phyloP scores from a whole-genome alignment of 2,329 filamentous ascomycete species.

The Phyllosticta ampelicida region DNA sequence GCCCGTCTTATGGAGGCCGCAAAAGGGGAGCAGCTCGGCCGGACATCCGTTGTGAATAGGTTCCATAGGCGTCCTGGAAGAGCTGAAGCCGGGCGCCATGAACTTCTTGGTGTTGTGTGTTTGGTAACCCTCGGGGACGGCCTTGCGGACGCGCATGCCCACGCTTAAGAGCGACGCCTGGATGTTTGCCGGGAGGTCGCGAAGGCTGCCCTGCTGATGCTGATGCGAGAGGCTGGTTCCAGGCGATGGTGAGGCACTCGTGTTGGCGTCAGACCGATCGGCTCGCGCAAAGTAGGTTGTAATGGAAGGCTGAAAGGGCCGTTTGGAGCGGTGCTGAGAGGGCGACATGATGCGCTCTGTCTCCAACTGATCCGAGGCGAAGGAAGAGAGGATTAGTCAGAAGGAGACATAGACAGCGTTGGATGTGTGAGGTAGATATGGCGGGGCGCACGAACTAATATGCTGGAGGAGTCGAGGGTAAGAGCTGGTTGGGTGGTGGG shows the following conservation, averaged over 20 bases:
- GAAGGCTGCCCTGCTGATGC: conserved; percentile 8
- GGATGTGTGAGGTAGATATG: neutral
- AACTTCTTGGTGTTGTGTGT: conserved; percentile 41
- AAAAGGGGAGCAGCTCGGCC: conserved; percentile 67
- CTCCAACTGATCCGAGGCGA: neutral
- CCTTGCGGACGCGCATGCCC: conserved; percentile 90
- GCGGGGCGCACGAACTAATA: neutral
- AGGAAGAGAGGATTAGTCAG: neutral
- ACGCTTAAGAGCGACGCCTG: conserved; percentile 81
- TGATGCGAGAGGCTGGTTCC: neutral
- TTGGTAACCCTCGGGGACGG: conserved; percentile 89
- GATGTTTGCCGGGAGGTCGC: conserved; percentile 49
- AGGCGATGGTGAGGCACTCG: neutral
- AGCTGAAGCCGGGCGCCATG: neutral
- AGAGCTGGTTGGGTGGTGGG: neutral
- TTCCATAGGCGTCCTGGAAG: neutral
- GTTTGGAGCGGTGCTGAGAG: conserved; percentile 28
- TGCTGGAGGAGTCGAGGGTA: neutral
- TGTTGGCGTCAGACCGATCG: conserved; percentile 12
- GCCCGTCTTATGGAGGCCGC: conserved; percentile 66
- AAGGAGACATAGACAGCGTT: neutral
- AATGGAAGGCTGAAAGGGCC: conserved; percentile 35
- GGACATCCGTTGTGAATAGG: conserved; percentile 15
- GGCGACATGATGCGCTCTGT: conserved; percentile 10
- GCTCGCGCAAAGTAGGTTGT: conserved; percentile 31